Evolutionary conservation across 768 basidiomycete genomes (phyloP).

Genomic region (Lactarius indigo): DNA sequence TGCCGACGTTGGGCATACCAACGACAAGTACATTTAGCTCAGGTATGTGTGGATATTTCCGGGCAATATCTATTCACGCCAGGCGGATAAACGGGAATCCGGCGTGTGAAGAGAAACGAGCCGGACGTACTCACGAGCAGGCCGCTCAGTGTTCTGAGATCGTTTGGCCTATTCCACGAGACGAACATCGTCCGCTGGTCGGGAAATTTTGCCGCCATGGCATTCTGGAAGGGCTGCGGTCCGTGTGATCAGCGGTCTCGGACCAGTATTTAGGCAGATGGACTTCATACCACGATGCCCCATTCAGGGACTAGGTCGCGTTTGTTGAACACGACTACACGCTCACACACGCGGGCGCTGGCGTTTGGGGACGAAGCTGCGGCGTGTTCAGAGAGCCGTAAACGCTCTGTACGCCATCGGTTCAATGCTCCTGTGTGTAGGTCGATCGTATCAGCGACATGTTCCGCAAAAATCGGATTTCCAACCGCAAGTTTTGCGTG

Average conservation of each 20-base stretch:
- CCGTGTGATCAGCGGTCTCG: constrained; percentile 17
- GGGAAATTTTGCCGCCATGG: constrained; percentile 69
- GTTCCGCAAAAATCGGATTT: not conserved
- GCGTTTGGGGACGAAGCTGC: constrained; percentile 16
- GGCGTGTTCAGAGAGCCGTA: constrained; percentile 21
- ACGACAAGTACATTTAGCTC: constrained; percentile 89
- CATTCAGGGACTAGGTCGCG: constrained; percentile 85
- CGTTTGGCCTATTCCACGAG: constrained; percentile 63
- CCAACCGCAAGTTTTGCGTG: constrained; percentile 12
- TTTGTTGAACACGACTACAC: constrained; percentile 90
- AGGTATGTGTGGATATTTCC: constrained; percentile 61
- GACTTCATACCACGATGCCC: constrained; percentile 71
- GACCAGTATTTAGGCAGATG: not conserved
- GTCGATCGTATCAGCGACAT: constrained; percentile 14
- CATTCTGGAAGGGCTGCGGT: constrained; percentile 64
- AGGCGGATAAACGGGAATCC: constrained; percentile 1
- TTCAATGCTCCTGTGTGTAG: constrained; percentile 12
- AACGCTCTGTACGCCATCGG: constrained; percentile 25
- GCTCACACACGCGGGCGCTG: constrained; percentile 54
- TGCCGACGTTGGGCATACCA: constrained; percentile 99
- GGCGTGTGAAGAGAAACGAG: constrained; percentile 1
- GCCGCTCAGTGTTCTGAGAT: constrained; percentile 61
- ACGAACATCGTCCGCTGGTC: constrained; percentile 67
- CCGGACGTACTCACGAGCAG: constrained; percentile 68
- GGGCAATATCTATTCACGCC: constrained; percentile 57